phyloP scores from a whole-genome alignment of 2,329 filamentous ascomycete species.

The Penicillium psychrosexuale region DNA sequence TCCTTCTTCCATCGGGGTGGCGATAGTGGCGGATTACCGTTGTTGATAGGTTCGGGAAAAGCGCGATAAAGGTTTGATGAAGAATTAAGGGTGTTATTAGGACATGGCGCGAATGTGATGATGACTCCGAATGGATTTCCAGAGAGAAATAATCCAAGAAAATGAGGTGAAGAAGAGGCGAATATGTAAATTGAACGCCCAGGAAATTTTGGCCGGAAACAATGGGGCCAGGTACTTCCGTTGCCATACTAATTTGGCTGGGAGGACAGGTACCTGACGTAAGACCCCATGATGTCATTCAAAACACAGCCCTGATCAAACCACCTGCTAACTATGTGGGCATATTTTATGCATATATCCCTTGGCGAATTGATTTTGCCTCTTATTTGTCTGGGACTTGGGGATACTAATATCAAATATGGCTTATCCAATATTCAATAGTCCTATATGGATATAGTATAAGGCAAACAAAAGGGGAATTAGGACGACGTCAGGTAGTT shows the following conservation, averaged over 20 bases:
- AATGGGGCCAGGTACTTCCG: conserved; percentile 19
- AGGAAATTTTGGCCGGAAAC: conserved; percentile 20
- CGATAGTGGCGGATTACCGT: conserved; percentile 13
- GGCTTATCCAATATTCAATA: too few relatives aligned
- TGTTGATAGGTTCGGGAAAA: neutral
- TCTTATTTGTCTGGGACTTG: neutral
- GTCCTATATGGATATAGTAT: neutral
- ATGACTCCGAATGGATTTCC: conserved; percentile 1
- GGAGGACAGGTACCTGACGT: conserved; percentile 23
- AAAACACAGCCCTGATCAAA: neutral
- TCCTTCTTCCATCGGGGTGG: conserved; percentile 36
- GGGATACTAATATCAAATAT: neutral
- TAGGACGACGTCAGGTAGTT: neutral
- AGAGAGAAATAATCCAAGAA: neutral
- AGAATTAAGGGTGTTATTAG: neutral
- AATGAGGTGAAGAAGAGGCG: neutral
- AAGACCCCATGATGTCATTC: conserved; percentile 28
- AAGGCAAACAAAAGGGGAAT: neutral
- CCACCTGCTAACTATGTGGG: neutral
- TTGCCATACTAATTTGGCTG: conserved; percentile 15
- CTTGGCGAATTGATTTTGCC: neutral
- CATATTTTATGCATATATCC: too few relatives aligned
- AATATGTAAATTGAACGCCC: neutral
- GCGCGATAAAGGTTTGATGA: neutral
- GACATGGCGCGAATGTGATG: conserved; percentile 6